phyloP scores from a whole-genome alignment of 306 rosid genomes.

The Mucuna pruriens region DNA sequence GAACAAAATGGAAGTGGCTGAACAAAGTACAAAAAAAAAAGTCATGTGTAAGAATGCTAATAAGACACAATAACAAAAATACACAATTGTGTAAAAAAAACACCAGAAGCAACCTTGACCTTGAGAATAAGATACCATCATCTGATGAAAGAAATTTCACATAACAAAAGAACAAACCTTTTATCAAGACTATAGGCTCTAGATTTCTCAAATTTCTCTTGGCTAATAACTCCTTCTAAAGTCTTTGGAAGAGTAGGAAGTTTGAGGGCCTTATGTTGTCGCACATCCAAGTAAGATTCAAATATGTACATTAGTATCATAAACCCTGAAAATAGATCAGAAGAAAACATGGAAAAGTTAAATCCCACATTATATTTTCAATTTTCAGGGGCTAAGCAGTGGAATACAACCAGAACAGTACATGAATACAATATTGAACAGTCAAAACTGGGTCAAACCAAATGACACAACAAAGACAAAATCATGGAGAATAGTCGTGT shows the following conservation, averaged over 20 bases:
- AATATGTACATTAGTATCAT: slow-evolving; percentile 91
- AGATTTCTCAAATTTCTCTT: slow-evolving; percentile 91
- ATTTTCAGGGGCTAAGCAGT: not conserved
- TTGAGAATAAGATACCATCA: slow-evolving; percentile 10
- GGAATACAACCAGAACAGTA: slow-evolving; percentile 8
- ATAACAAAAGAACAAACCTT: slow-evolving; percentile 57
- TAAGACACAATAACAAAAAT: slow-evolving; percentile 5
- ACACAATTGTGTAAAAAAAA: not conserved
- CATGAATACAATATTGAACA: not conserved
- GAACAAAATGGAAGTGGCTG: slow-evolving; percentile 94
- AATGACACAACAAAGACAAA: not conserved
- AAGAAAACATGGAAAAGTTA: slow-evolving; percentile 16
- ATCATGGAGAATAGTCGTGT: not conserved
- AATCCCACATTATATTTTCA: slow-evolving; percentile 8
- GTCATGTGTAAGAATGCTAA: slow-evolving; percentile 14
- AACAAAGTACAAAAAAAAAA: slow-evolving; percentile 39
- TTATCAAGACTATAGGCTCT: slow-evolving; percentile 95
- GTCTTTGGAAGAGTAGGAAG: slow-evolving; percentile 90
- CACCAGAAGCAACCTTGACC: slow-evolving; percentile 7
- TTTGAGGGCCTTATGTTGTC: slow-evolving; percentile 86
- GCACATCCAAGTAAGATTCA: slow-evolving; percentile 83
- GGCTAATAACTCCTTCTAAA: slow-evolving; percentile 88
- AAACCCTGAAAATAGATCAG: slow-evolving; percentile 62
- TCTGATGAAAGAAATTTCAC: slow-evolving; percentile 22
- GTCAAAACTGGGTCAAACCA: slow-evolving; percentile 3